Evolutionary conservation across 805 yeast genomes (phyloP), one percentile per base, ranked within the genome.

Genomic region (Sugiyamaella chiloensis): DNA sequence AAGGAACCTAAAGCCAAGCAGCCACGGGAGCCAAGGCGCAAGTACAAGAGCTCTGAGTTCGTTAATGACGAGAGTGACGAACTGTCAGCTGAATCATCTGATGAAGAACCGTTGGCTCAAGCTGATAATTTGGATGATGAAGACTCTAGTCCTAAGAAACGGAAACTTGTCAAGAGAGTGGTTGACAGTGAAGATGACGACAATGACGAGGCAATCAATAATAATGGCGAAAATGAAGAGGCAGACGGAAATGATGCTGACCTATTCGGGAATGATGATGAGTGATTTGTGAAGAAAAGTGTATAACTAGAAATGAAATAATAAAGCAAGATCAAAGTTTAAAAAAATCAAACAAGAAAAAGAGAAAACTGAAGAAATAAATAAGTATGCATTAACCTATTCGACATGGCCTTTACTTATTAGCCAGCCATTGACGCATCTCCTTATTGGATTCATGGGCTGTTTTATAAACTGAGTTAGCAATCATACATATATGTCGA

Each of bases 111-210:
- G 2, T n/a, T 11, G 14, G 24, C 17, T 11, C n/a, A n/a, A n/a
- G 21, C 26, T 16, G 26, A 16, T 19, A 14, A 44, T 21, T 24
- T 43, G 27, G 40, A 36, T 26, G 68, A 58, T 2, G 71, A 61
- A 5, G 67, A 56, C 23, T 42, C 42, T 14, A 34, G 29, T 12
- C 36, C 49, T 21, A 59, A 42, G 60, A 51, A 17, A 56, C 52
- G 35, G 55, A 48, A 23, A 53, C 54, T 29, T 45, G 52, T 26
- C 55, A 55, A 35, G 54, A 58, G 66, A 43, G 66, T 72, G 44
- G 71, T 66, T 24, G 77, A 72, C 46, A 69, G 75, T 58, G 78
- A 72, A 54, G 76, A 72, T 27, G 64, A 55, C 24, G 60, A 50
- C n/a, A n/a, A n/a, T n/a, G n/a, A n/a, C n/a, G n/a, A n/a, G n/a